Percentiles rank a stretch among this genome's conserved stretches.
phyloP scores from a whole-genome alignment of 495 filamentous ascomycete species.

The Friedmanniomyces simplex region DNA sequence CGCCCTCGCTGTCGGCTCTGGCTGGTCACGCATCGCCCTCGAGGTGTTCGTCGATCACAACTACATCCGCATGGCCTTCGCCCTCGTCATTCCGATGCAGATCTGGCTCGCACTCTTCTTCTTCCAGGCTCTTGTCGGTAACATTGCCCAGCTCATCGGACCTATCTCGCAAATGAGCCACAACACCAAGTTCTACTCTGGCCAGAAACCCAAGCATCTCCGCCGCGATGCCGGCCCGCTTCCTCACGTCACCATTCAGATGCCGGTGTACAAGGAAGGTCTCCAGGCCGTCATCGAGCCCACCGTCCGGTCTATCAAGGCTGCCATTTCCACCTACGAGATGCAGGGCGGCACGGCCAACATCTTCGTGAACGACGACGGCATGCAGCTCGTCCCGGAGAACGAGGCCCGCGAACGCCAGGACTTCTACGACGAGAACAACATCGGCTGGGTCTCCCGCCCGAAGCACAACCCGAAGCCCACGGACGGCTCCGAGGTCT shows the following conservation, averaged over 20 bases:
- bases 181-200: slow-evolving; percentile 55
- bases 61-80: slow-evolving; percentile 40
- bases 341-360: slow-evolving; percentile 43
- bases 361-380: slow-evolving; percentile 43
- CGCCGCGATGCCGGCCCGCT: slow-evolving; percentile 40
- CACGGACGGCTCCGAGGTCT: slow-evolving; percentile 29
- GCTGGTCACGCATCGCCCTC: slow-evolving; percentile 44
- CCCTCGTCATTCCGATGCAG: slow-evolving; percentile 39
- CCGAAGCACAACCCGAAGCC: slow-evolving; percentile 46
- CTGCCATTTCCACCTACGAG: slow-evolving; percentile 58
- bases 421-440: slow-evolving; percentile 43
- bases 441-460: slow-evolving; percentile 33
- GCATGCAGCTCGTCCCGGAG: slow-evolving; percentile 36
- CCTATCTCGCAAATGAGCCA: slow-evolving; percentile 44
- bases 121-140: slow-evolving; percentile 47
- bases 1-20: slow-evolving; percentile 44
- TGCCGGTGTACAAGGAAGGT: slow-evolving; percentile 68
- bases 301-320: slow-evolving; percentile 50
- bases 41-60: slow-evolving; percentile 41
- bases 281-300: slow-evolving; percentile 51
- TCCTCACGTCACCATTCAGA: slow-evolving; percentile 65
- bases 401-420: slow-evolving; percentile 46
- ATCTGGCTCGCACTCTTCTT: slow-evolving; percentile 55
- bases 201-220: slow-evolving; percentile 33
- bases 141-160: slow-evolving; percentile 48